Evolutionary conservation across 139 green algal genomes (phyloP).

Genomic region (Prasinococcaceae sp.): DNA sequence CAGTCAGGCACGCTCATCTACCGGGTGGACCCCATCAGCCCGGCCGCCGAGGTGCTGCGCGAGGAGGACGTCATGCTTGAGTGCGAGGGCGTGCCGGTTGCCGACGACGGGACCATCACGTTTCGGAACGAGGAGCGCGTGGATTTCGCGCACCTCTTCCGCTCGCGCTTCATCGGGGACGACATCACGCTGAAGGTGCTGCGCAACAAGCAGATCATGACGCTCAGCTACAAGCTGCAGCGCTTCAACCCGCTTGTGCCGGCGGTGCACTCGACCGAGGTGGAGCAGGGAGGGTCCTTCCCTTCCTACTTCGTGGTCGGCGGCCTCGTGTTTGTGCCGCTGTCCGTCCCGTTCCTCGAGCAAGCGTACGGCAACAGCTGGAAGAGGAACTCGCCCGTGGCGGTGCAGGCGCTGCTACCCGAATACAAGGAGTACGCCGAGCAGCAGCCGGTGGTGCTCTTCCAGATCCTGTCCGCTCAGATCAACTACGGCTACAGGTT

Average conservation of each 20-base stretch:
- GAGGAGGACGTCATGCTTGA: conserved; percentile 44
- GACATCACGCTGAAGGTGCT: conserved; percentile 21
- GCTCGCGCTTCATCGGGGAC: conserved; percentile 38
- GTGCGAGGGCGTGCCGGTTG: conserved; percentile 37
- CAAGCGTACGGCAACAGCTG: conserved; percentile 51
- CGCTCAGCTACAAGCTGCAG: conserved; percentile 6
- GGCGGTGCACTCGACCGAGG: conserved; percentile 37
- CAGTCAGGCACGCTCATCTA: conserved; percentile 43
- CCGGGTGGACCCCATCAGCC: conserved; percentile 32
- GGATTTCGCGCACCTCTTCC: conserved; percentile 44
- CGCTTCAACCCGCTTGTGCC: conserved; percentile 41
- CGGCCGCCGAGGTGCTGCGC: conserved; percentile 17
- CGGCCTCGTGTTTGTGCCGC: conserved; percentile 41
- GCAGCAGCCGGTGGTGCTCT: conserved; percentile 37
- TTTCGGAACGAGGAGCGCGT: conserved; percentile 43
- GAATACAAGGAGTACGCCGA: conserved; percentile 18
- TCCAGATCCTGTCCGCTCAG: conserved; percentile 22
- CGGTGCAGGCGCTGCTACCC: conserved; percentile 43
- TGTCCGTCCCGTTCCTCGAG: conserved; percentile 44
- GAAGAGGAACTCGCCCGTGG: conserved; percentile 28
- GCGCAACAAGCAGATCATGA: conserved; percentile 8
- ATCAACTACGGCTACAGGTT: conserved; percentile 3
- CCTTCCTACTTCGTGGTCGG: conserved; percentile 41
- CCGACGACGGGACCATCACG: conserved; percentile 24
- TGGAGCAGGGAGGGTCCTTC: conserved; percentile 32